Conservation (phyloP, 306 rosid species). For the Myrica gale region DNA sequence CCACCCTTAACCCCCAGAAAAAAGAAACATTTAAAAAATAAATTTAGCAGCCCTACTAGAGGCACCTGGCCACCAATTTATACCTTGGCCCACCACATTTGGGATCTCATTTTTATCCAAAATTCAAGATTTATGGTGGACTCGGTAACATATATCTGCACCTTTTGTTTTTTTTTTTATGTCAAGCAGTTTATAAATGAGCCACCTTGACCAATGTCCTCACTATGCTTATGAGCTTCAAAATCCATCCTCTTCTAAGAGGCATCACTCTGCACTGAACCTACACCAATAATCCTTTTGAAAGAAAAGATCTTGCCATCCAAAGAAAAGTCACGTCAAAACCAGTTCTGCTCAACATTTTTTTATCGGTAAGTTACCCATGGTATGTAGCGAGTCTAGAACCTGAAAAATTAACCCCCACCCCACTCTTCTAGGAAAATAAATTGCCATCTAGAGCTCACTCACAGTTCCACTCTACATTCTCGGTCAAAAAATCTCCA, state of each 20-base stretch:
- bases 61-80: conserved; percentile 8
- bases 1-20: too few species aligned
- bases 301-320: not conserved
- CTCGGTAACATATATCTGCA: not conserved
- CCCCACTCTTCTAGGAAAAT: too few species aligned
- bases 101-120: not conserved
- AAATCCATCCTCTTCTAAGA: not conserved
- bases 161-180: not conserved
- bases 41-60: not conserved
- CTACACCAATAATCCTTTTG: not conserved
- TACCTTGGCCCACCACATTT: not conserved
- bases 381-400: too few species aligned
- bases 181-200: not conserved
- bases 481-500: too few species aligned
- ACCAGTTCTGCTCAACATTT: not conserved
- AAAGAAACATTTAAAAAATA: not conserved
- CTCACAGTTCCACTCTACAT: too few species aligned
- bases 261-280: not conserved
- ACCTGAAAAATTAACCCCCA: too few species aligned
- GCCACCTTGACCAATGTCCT: not conserved
- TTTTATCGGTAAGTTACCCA: too few species aligned
- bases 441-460: too few species aligned
- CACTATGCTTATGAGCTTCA: not conserved
- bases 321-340: not conserved
- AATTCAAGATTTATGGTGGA: not conserved